Evolutionary conservation across 2,329 filamentous ascomycete genomes (phyloP).

Genomic region (Sporothrix mexicana): DNA sequence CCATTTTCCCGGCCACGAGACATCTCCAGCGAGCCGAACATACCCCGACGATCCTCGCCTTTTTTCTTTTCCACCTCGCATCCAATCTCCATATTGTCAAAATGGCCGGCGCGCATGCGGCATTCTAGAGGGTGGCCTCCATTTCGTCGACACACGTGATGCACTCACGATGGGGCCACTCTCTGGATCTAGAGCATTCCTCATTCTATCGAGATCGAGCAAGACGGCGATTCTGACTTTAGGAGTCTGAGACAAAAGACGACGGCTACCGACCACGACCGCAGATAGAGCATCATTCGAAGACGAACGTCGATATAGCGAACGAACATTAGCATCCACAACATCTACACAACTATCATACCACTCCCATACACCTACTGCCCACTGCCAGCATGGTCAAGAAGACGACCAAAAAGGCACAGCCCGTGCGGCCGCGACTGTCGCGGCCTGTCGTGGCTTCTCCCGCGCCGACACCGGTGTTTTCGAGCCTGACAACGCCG

Average conservation of each 20-base stretch:
- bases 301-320: not conserved
- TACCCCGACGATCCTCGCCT: not conserved
- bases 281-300: not conserved
- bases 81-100: slow-evolving; percentile 41
- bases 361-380: not conserved
- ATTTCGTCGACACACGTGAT: slow-evolving; percentile 46
- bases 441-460: slow-evolving; percentile 43
- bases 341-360: not conserved
- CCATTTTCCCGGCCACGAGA: not conserved
- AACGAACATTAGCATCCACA: not conserved
- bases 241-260: not conserved
- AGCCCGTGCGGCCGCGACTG: slow-evolving; percentile 40
- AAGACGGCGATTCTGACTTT: not conserved
- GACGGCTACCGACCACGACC: not conserved
- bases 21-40: not conserved
- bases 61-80: too few species aligned
- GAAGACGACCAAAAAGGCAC: slow-evolving; percentile 26
- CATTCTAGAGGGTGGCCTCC: slow-evolving; percentile 61
- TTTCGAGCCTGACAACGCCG: slow-evolving; percentile 46
- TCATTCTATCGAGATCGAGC: slow-evolving; percentile 9
- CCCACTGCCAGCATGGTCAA: slow-evolving; percentile 26
- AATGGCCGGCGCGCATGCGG: slow-evolving; percentile 54
- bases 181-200: slow-evolving; percentile 49
- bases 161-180: slow-evolving; percentile 62
- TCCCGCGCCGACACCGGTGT: slow-evolving; percentile 43